A percentile compares a stretch with the other conserved stretches of the same genome.
phyloP scores from a whole-genome alignment of 2,329 filamentous ascomycete genomes.

The Colletotrichum higginsianum region DNA sequence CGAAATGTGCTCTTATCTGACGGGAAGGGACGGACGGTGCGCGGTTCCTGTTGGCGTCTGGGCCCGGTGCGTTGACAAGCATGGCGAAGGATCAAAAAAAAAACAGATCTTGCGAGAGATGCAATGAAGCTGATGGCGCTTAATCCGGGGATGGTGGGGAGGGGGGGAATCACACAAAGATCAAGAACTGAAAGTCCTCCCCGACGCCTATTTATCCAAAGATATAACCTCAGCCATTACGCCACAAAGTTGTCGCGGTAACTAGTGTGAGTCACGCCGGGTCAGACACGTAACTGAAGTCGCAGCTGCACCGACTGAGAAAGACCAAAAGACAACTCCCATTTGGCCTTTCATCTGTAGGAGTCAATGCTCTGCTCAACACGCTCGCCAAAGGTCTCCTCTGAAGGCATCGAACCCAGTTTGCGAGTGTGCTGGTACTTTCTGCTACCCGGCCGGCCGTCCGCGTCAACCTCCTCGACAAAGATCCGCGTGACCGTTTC shows the following conservation, averaged over 20 bases:
- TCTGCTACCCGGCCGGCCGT: constrained; percentile 44
- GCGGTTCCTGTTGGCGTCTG: not conserved
- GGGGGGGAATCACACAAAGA: too few relatives aligned
- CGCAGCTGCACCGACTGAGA: not conserved
- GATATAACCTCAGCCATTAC: not conserved
- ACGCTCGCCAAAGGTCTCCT: constrained; percentile 19
- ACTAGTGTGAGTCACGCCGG: constrained; percentile 7
- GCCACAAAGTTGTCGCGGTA: not conserved
- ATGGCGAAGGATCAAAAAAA: not conserved
- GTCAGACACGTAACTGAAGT: not conserved
- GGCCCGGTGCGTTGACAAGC: too few relatives aligned
- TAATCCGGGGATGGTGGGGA: too few relatives aligned
- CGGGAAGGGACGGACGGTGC: constrained; percentile 46
- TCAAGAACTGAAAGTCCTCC: too few relatives aligned
- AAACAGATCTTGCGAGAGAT: not conserved
- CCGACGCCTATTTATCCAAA: not conserved
- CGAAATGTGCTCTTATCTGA: constrained; percentile 68
- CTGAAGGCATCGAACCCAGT: not conserved
- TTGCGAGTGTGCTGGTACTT: not conserved
- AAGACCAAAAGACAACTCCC: not conserved
- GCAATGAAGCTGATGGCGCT: not conserved
- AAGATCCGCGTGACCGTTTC: constrained; percentile 60
- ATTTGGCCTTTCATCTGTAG: not conserved
- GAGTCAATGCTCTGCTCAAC: constrained; percentile 26
- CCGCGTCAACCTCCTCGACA: constrained; percentile 54